phyloP scores from a whole-genome alignment of 2,329 filamentous ascomycete species.

The Fusarium duplospermum region DNA sequence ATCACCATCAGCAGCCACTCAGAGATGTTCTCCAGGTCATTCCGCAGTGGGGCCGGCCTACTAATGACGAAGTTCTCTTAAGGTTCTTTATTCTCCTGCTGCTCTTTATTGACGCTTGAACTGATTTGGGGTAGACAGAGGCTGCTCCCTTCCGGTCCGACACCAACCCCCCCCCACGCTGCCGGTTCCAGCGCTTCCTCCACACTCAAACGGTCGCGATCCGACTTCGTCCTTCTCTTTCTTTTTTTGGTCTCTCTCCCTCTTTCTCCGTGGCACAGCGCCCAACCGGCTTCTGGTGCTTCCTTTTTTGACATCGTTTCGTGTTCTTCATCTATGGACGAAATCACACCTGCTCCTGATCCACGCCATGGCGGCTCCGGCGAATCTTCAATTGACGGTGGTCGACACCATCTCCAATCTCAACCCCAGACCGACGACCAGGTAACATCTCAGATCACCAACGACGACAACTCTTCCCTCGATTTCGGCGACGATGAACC shows the following conservation, averaged over 20 bases:
- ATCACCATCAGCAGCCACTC: constrained; percentile 33
- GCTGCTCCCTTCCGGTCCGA: constrained; percentile 2
- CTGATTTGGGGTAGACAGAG: constrained; percentile 14
- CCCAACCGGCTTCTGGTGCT: constrained; percentile 10
- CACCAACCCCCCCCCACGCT: constrained; percentile 18
- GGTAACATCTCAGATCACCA: constrained; percentile 11
- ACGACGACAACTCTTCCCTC: constrained; percentile 20
- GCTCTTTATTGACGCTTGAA: constrained; percentile 17
- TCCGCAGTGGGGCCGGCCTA: constrained; percentile 24
- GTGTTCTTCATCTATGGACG: constrained; percentile 44
- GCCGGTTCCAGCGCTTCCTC: constrained; percentile 26
- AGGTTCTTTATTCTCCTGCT: constrained; percentile 30
- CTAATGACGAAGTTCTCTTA: constrained; percentile 35
- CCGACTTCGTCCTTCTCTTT: constrained; percentile 8
- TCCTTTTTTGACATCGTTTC: background rate
- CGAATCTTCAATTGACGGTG: constrained; percentile 22
- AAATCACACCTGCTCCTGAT: constrained; percentile 41
- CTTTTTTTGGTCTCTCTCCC: constrained; percentile 2
- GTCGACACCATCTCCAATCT: constrained; percentile 16
- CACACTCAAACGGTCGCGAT: constrained; percentile 27
- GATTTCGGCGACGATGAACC: constrained; percentile 46
- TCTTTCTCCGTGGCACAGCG: constrained; percentile 1
- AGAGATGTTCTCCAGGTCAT: constrained; percentile 27
- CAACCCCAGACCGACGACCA: constrained; percentile 12
- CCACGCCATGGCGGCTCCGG: constrained; percentile 34